Evolutionary conservation across 176 grass and related monocot genomes (phyloP).

Genomic region (Microstegium vimineum): DNA sequence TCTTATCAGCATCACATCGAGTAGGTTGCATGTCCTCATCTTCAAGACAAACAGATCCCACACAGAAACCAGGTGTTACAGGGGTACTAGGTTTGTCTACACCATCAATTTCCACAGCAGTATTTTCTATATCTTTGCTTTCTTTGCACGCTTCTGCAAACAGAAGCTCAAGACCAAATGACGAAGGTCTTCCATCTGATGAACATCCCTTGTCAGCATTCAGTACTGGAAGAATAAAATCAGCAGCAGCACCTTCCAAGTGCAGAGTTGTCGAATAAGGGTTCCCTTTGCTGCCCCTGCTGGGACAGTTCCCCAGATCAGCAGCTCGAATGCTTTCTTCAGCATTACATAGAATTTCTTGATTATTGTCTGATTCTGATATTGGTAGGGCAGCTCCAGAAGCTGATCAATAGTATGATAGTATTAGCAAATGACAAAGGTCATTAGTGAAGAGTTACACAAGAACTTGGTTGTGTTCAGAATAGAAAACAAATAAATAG

Average conservation of each 20-base stretch:
- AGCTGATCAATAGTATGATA: no score
- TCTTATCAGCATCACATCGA: not conserved
- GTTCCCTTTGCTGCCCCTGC: not conserved
- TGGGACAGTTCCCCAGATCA: not conserved
- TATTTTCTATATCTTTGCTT: not conserved
- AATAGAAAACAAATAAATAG: not conserved
- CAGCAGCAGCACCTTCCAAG: not conserved
- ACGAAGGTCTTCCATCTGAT: not conserved
- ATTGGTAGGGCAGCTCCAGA: no score
- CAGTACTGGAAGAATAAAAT: not conserved
- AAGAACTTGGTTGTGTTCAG: no score
- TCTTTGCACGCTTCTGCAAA: slow-evolving; percentile 4
- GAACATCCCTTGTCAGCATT: not conserved
- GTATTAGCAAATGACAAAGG: no score
- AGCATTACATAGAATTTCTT: not conserved
- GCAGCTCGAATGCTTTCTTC: not conserved
- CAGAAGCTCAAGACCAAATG: slow-evolving; percentile 4
- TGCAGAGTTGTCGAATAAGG: not conserved
- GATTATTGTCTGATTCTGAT: not conserved
- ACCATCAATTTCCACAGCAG: no score
- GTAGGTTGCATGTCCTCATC: not conserved
- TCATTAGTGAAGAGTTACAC: no score
- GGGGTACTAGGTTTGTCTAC: not conserved
- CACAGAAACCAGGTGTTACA: not conserved
- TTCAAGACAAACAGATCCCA: not conserved